Base-by-base conservation (phyloP, 495 filamentous ascomycete genomes). In the Pseudevernia furfuracea region DNA sequence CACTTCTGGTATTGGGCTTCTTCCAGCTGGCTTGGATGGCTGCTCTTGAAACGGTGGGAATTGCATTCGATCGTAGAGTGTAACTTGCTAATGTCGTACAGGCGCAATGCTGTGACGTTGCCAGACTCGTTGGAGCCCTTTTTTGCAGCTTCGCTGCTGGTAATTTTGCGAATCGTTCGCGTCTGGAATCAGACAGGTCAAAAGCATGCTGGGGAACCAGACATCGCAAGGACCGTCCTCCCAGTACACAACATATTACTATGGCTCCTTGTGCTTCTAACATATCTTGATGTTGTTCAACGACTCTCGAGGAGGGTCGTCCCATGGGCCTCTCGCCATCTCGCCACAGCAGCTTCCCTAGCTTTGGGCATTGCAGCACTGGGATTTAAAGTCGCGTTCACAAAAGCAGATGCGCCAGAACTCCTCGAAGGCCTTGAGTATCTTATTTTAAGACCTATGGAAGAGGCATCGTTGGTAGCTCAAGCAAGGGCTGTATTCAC, bases 121-220 rank as follows among this genome's bases (percentile, higher is more conserved):
- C 11, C 21, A 25, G 34, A 44, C 43, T 48, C 56, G 28, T 34
- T 10, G 41, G 25, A 34, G 43, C 15, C 48, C n/a, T 67, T 59
- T 44, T 59, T 53, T 4, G 44, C 25, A 5, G 14, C 56, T 15
- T 44, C 34, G 15, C 65, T 78, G 19, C 70, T 87, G 15, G 63
- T 79, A 12, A 67, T 80, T 23, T 79, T 89, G 46, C 83, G 94
- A 39, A 67, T 95, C 9, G 69, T 87, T 49, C 78, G 89, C 53
- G 80, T 85, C 44, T 99, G 93, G 92, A 97, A 97, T 72, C 94
- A 97, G 73, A 97, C 94, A 0, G 94, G 94, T 30, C 92, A 96
- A 68, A 99, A 99, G 66, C 89, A 89, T 67, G 85, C 94, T 21
- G 93, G 91, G 19, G 88, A 87, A 58, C 84, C 91, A 58, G 92